These are phyloP conservation scores for Pichia occidentalis DNA, from an alignment of 805 yeast species.

Conservation along the genomic window DNA sequence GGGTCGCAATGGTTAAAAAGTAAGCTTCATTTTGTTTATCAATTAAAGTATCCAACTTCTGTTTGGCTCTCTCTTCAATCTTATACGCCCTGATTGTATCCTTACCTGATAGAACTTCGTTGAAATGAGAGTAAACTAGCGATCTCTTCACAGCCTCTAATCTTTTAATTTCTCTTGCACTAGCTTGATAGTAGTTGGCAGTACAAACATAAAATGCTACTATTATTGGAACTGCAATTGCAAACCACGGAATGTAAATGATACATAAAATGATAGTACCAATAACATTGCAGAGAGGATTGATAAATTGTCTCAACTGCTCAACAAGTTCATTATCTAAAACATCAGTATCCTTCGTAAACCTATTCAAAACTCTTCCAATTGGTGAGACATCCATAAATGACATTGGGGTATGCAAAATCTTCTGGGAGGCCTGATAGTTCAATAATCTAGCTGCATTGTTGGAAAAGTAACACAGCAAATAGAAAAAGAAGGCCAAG, in stretches of 20 bases:
- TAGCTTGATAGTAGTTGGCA: slow-evolving; percentile 58
- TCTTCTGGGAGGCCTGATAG: slow-evolving; percentile 37
- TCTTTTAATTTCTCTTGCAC: slow-evolving; percentile 70
- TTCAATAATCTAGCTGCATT: slow-evolving; percentile 55
- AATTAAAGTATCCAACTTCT: slow-evolving; percentile 40
- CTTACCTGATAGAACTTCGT: slow-evolving; percentile 63
- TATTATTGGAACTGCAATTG: slow-evolving; percentile 57
- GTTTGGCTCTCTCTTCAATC: slow-evolving; percentile 35
- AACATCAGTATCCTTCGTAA: slow-evolving; percentile 82
- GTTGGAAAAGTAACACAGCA: slow-evolving; percentile 44
- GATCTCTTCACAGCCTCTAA: slow-evolving; percentile 69
- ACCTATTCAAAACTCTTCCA: slow-evolving; percentile 80
- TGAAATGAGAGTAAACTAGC: slow-evolving; percentile 61
- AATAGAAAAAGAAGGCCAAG: slow-evolving; percentile 36
- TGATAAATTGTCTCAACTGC: slow-evolving; percentile 55
- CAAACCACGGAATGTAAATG: slow-evolving; percentile 70
- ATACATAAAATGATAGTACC: slow-evolving; percentile 65
- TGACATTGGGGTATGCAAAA: slow-evolving; percentile 74
- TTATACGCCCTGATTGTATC: slow-evolving; percentile 57
- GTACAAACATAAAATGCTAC: slow-evolving; percentile 37
- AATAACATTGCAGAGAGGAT: slow-evolving; percentile 44
- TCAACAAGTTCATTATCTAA: slow-evolving; percentile 75
- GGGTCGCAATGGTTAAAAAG: slow-evolving; percentile 47
- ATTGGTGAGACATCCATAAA: slow-evolving; percentile 82
- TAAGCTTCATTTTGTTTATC: slow-evolving; percentile 64